phyloP scores from a whole-genome alignment of 169 alveolate genomes.

The Eimeria tenella region DNA sequence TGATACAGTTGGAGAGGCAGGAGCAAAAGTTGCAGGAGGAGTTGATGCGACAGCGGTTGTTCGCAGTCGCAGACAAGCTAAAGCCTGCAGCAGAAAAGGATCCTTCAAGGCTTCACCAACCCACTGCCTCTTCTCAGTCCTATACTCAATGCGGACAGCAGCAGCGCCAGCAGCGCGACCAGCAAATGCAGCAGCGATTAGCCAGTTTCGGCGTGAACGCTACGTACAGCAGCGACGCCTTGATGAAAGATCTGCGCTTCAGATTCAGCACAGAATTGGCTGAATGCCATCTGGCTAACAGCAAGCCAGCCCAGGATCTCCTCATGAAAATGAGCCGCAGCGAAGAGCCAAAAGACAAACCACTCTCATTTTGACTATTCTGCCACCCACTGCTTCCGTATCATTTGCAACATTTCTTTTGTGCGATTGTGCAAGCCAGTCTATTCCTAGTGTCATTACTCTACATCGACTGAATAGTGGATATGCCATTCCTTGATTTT shows the following conservation, averaged over 20 bases:
- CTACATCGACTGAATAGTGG: not conserved
- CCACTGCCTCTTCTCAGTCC: conserved; percentile 10
- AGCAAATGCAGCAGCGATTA: conserved; percentile 19
- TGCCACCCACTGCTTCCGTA: no score
- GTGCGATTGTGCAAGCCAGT: not conserved
- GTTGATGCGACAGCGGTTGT: conserved; percentile 12
- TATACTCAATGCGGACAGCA: not conserved
- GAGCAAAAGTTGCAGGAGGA: conserved; percentile 36
- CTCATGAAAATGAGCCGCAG: not conserved
- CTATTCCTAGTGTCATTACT: not conserved
- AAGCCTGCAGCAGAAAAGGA: conserved; percentile 6
- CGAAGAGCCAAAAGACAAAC: not conserved
- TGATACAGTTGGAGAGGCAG: not conserved
- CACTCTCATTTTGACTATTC: no score
- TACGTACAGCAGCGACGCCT: conserved; percentile 7
- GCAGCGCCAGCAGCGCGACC: conserved; percentile 50
- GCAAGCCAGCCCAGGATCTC: conserved; percentile 24
- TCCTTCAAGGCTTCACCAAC: conserved; percentile 6
- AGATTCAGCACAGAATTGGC: conserved; percentile 21
- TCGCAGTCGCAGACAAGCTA: conserved; percentile 11
- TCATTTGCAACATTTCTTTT: not conserved
- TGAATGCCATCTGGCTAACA: not conserved
- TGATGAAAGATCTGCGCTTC: conserved; percentile 42
- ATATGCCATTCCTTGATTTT: not conserved
- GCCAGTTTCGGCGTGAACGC: not conserved